A percentile compares a stretch with the other conserved stretches of the same genome.
These are phyloP conservation scores for Lepidium africanum DNA, from an alignment of 345 rosid species.

Conservation along the genomic window DNA sequence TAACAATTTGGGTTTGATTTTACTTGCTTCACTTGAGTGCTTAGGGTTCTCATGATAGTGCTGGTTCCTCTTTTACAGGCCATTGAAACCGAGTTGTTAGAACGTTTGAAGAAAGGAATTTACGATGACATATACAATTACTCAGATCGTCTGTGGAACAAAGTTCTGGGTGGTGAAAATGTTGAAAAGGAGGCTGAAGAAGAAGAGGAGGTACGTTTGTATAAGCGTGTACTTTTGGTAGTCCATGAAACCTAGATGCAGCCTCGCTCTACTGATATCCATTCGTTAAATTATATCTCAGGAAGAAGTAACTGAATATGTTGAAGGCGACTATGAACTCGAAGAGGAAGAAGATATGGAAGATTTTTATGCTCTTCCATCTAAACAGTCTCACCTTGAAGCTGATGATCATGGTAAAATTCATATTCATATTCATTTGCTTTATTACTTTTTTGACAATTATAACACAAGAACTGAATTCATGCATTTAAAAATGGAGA, in stretches of 20 bases:
- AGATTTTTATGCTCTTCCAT: conserved; percentile 50
- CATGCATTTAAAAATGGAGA: background rate
- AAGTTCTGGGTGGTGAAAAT: conserved; percentile 45
- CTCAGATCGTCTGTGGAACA: conserved; percentile 34
- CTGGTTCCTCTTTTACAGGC: conserved; percentile 38
- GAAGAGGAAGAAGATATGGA: conserved; percentile 92
- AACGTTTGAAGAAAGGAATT: conserved; percentile 66
- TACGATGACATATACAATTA: conserved; percentile 67
- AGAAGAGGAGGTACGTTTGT: conserved; percentile 48
- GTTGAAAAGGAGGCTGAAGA: conserved; percentile 27
- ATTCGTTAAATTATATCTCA: conserved; percentile 17
- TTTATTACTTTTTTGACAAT: background rate
- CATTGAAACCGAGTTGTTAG: conserved; percentile 76
- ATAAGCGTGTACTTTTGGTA: background rate
- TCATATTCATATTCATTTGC: background rate
- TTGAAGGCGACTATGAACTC: conserved; percentile 70
- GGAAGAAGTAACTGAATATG: conserved; percentile 69
- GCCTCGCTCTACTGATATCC: background rate
- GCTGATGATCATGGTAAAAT: conserved; percentile 34
- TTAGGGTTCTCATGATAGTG: background rate
- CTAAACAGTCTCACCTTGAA: conserved; percentile 24
- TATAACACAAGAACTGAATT: background rate
- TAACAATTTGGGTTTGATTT: conserved; percentile 13
- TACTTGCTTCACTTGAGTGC: background rate
- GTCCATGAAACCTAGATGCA: background rate